These are phyloP conservation scores for Pelargonium australe DNA, from an alignment of 441 rosid genomes.

Conservation along the genomic window DNA sequence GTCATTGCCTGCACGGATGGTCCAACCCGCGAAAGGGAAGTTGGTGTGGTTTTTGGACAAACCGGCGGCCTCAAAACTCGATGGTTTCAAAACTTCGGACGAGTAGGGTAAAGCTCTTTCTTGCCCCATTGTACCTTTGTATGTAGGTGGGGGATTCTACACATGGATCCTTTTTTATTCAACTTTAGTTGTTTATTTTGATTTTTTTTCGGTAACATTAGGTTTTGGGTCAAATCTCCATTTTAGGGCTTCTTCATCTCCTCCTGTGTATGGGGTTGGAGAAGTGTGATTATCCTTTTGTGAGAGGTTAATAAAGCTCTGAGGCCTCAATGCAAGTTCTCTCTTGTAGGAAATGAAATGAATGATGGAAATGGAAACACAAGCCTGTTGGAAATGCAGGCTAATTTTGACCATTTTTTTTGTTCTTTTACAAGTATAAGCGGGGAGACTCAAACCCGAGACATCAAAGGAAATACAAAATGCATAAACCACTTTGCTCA, in stretches of 20 bases:
- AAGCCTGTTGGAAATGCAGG: conserved; percentile 1
- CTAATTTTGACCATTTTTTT: neutral
- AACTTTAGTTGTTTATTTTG: neutral
- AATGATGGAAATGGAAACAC: neutral
- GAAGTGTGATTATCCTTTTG: conserved; percentile 36
- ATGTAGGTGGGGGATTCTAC: no score
- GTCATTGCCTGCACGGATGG: conserved; percentile 55
- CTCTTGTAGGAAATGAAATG: conserved; percentile 7
- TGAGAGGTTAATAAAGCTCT: conserved; percentile 27
- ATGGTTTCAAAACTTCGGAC: conserved; percentile 26
- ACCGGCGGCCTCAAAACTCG: conserved; percentile 61
- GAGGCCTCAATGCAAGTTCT: conserved; percentile 23
- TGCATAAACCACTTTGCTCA: no score
- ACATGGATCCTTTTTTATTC: neutral
- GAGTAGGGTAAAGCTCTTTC: conserved; percentile 30
- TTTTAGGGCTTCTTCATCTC: conserved; percentile 25
- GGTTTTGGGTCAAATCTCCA: conserved; percentile 25
- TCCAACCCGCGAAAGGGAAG: conserved; percentile 59
- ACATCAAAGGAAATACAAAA: no score
- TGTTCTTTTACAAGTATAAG: no score
- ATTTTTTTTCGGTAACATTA: neutral
- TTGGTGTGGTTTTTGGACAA: conserved; percentile 83
- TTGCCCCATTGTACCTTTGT: neutral
- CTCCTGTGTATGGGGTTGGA: conserved; percentile 27
- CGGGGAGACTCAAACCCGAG: no score